Evolutionary conservation across 352 stramenopile species (phyloP).

Genomic region (Phytophthora kernoviae): DNA sequence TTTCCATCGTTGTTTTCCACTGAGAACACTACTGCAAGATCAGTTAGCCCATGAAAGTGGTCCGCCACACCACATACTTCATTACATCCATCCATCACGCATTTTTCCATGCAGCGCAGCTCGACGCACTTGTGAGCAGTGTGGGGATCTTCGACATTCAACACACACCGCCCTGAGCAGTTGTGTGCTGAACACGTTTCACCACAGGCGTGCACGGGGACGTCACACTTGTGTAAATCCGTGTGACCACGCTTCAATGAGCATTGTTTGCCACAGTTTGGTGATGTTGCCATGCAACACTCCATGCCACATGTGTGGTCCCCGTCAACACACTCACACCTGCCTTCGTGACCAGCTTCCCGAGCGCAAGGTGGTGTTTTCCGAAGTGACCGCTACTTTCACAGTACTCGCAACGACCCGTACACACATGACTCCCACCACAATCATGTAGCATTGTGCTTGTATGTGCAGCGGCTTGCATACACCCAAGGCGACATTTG

Average conservation of each 20-base stretch:
- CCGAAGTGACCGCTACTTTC: slow-evolving; percentile 18
- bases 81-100: slow-evolving; percentile 64
- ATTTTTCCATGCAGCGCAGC: slow-evolving; percentile 59
- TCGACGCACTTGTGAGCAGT: slow-evolving; percentile 67
- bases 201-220: slow-evolving; percentile 62
- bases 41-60: slow-evolving; percentile 71
- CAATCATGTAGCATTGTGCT: slow-evolving; percentile 49
- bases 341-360: slow-evolving; percentile 65
- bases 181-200: slow-evolving; percentile 46
- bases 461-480: slow-evolving; percentile 54
- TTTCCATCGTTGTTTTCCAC: slow-evolving; percentile 54
- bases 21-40: slow-evolving; percentile 51
- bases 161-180: slow-evolving; percentile 52
- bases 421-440: slow-evolving; percentile 50
- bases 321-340: slow-evolving; percentile 62
- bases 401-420: slow-evolving; percentile 59
- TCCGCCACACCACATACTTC: slow-evolving; percentile 50
- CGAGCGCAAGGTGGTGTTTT: slow-evolving; percentile 53
- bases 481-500: slow-evolving; percentile 62
- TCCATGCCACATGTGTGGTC: slow-evolving; percentile 66
- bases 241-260: slow-evolving; percentile 47
- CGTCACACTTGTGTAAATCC: slow-evolving; percentile 56
- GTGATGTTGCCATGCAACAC: slow-evolving; percentile 46
- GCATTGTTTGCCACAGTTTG: slow-evolving; percentile 63
- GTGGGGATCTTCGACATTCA: slow-evolving; percentile 58